phyloP scores from a whole-genome alignment of 371 early-diverging fungal genomes.

The Circinella umbellata region DNA sequence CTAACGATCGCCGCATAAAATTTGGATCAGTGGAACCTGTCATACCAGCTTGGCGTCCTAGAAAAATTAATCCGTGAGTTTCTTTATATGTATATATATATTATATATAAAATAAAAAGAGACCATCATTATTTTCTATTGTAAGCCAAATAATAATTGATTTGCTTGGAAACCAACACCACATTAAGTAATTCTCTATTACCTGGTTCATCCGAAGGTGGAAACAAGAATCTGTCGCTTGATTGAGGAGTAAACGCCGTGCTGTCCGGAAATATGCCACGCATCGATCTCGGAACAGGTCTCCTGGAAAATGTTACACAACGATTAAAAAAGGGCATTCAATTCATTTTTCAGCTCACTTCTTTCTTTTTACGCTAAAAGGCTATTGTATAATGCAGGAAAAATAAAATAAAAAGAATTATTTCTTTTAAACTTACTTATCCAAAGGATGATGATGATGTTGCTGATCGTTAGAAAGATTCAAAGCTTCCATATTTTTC shows the following conservation, averaged over 20 bases:
- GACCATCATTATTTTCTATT: too few species aligned
- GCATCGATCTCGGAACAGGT: conserved; percentile 33
- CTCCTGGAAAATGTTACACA: conserved; percentile 24
- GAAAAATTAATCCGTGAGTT: background rate
- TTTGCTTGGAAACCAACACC: too few species aligned
- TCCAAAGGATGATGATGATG: background rate
- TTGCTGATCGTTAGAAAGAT: background rate
- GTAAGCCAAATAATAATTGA: too few species aligned
- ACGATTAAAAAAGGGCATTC: conserved; percentile 8
- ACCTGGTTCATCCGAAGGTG: conserved; percentile 11
- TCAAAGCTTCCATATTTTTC: background rate
- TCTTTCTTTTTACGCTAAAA: background rate
- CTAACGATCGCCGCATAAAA: conserved; percentile 21
- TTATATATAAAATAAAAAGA: too few species aligned
- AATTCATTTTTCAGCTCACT: conserved; percentile 7
- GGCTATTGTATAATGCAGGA: too few species aligned
- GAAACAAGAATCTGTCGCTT: conserved; percentile 33
- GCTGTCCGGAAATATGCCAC: conserved; percentile 41
- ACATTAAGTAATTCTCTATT: background rate
- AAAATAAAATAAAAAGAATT: background rate
- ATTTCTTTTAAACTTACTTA: background rate
- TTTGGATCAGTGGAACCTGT: conserved; percentile 17
- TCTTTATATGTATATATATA: too few species aligned
- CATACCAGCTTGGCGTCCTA: conserved; percentile 15
- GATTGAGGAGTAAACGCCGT: conserved; percentile 43